Evolutionary conservation across 2,329 filamentous ascomycete genomes (phyloP).

Genomic region (Beauveria scarabaeidicola): DNA sequence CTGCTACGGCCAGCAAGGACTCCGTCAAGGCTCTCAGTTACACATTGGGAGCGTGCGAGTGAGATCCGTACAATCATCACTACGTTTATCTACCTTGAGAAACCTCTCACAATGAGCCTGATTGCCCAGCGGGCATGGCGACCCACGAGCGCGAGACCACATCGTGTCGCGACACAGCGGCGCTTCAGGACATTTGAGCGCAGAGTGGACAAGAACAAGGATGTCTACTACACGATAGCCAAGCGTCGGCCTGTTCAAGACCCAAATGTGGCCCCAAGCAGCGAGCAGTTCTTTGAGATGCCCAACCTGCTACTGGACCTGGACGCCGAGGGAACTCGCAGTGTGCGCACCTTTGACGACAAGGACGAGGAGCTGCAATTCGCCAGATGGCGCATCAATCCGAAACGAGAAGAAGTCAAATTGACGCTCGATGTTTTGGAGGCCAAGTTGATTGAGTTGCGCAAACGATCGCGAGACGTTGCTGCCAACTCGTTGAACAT

Average conservation of each 20-base stretch:
- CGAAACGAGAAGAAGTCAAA: constrained; percentile 17
- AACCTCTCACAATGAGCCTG: not conserved
- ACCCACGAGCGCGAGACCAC: constrained; percentile 6
- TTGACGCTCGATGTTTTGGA: constrained; percentile 24
- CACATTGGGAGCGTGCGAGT: not conserved
- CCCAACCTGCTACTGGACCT: constrained; percentile 41
- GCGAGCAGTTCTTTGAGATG: constrained; percentile 29
- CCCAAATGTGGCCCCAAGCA: not conserved
- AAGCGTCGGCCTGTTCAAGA: constrained; percentile 13
- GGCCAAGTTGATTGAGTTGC: constrained; percentile 19
- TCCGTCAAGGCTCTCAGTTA: not conserved
- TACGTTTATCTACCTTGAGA: not conserved
- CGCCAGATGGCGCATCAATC: constrained; percentile 22
- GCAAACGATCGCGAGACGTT: constrained; percentile 19
- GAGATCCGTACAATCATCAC: not conserved
- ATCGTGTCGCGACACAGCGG: constrained; percentile 2
- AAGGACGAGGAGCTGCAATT: constrained; percentile 26
- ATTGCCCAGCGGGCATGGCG: constrained; percentile 4
- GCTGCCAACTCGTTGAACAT: constrained; percentile 18
- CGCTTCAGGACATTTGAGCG: constrained; percentile 12
- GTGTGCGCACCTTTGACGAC: constrained; percentile 33
- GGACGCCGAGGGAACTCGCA: constrained; percentile 36
- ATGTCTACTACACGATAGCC: constrained; percentile 21
- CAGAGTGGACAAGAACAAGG: constrained; percentile 14
- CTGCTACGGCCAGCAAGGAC: not conserved